Evolutionary conservation across 2,329 filamentous ascomycete species (phyloP), one percentile per base, ranked within the genome.

Genomic region (Aureobasidium zeae): DNA sequence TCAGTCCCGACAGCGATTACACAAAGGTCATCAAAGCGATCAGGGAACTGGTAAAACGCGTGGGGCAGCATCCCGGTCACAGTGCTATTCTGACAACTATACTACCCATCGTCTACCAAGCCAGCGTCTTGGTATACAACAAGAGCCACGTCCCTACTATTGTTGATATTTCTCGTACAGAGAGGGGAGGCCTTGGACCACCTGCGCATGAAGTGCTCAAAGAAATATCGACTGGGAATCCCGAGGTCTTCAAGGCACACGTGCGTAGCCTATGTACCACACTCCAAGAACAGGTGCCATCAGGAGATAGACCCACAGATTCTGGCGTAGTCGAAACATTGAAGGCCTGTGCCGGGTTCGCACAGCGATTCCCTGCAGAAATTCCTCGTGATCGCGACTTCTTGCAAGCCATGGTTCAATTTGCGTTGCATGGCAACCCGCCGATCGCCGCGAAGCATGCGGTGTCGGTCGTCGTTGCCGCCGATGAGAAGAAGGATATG

Each of bases 331-430:
- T 91, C 10, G 86, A 95, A 55, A 89, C 89, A 2, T 71, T 98
- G 47, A 95, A 94, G 60, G 89, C 93, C 2, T 95, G 91, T 59
- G 84, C 89, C 8, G 86, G 84, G 2, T 98, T 94, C 60, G 85
- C 88, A 1, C 82, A 81, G 56, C 87, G 82, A 54, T 89, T 93
- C 53, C 81, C 89, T 0, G 73, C 79, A 9, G 88, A 96, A 48
- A 76, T 98, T 42, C 84, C 85, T 1, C 76, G 78, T 47, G 84
- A 94, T 49, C 78, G 81, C 45, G 84, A 83, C 52, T 89, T 96
- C 54, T 71, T 79, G 22, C 79, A 91, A 55, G 81, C 86, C 1
- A 73, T 98, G 60, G 78, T 82, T 48, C 81, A 77, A 53, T 96
- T 91, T 61, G 85, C 88, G 1, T 72, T 89, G 15, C 83, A 85